These are phyloP conservation scores for Microsporum ferrugineum DNA, from an alignment of 2,329 filamentous ascomycete species.

Conservation along the genomic window DNA sequence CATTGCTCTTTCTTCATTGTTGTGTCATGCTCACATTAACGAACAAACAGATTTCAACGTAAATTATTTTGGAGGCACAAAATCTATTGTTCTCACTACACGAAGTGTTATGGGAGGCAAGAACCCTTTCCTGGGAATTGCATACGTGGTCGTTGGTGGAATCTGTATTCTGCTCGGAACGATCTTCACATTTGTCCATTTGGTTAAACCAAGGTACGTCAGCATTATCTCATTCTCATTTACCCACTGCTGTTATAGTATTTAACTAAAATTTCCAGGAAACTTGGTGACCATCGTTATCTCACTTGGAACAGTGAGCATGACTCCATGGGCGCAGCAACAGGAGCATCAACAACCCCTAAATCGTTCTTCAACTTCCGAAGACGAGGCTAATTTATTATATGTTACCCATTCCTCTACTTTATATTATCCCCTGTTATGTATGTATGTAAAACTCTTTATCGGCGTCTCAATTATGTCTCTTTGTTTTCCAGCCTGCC, in stretches of 20 bases:
- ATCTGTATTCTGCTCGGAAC: constrained; percentile 81
- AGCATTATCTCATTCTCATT: not conserved
- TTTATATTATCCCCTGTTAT: not conserved
- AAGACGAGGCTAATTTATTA: constrained; percentile 3
- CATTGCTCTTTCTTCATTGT: not conserved
- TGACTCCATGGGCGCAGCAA: constrained; percentile 40
- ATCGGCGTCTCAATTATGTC: not conserved
- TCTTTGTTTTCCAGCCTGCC: not conserved
- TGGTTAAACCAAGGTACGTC: constrained; percentile 74
- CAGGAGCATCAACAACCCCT: constrained; percentile 38
- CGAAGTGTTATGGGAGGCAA: constrained; percentile 86
- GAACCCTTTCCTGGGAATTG: constrained; percentile 92
- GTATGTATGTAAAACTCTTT: not conserved
- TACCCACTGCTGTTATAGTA: not conserved
- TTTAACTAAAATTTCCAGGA: constrained; percentile 43
- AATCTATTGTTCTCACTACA: constrained; percentile 80
- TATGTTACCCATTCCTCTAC: not conserved
- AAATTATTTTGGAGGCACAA: constrained; percentile 67
- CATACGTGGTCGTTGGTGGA: constrained; percentile 86
- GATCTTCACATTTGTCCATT: constrained; percentile 78
- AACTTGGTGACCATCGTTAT: constrained; percentile 96
- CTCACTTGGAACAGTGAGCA: constrained; percentile 83
- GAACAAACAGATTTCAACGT: constrained; percentile 61
- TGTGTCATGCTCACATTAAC: not conserved
- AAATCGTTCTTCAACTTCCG: constrained; percentile 7